phyloP scores from a whole-genome alignment of 139 green algal genomes.

The Volvox reticuliferus region DNA sequence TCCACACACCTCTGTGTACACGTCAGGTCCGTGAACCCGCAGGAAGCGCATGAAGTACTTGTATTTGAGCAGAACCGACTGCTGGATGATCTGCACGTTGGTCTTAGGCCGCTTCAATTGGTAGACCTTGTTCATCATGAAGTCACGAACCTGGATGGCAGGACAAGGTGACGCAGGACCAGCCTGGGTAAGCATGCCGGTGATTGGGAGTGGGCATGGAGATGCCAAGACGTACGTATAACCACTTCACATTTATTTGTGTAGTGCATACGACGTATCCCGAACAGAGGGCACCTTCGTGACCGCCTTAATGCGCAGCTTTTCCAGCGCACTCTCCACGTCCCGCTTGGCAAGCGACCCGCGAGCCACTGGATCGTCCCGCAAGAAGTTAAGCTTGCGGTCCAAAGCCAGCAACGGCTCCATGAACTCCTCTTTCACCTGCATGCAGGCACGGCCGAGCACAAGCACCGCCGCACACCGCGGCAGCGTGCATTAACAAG shows the following conservation, averaged over 20 bases:
- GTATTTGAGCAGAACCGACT: conserved; percentile 92
- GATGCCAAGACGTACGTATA: too few relatives aligned
- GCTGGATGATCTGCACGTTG: conserved; percentile 95
- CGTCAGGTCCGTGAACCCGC: conserved; percentile 72
- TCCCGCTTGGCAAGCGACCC: conserved; percentile 72
- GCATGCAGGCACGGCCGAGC: not conserved
- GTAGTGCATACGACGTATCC: too few relatives aligned
- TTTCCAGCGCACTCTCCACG: conserved; percentile 91
- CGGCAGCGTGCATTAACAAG: too few relatives aligned
- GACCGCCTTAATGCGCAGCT: conserved; percentile 86
- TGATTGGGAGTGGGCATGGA: too few relatives aligned
- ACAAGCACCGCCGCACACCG: too few relatives aligned
- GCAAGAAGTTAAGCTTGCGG: conserved; percentile 84
- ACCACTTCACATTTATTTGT: too few relatives aligned
- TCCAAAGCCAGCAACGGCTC: conserved; percentile 77
- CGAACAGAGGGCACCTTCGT: too few relatives aligned
- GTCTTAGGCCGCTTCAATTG: conserved; percentile 93
- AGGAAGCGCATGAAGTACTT: conserved; percentile 88
- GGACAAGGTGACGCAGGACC: too few relatives aligned
- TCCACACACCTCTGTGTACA: conserved; percentile 80
- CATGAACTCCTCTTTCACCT: conserved; percentile 86
- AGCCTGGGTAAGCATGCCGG: too few relatives aligned
- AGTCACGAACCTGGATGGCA: conserved; percentile 76
- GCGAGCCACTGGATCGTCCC: conserved; percentile 54
- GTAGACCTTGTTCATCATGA: conserved; percentile 87